These are phyloP conservation scores for Leucocoprinus sp. DNA, from an alignment of 768 basidiomycete genomes.

Conservation along the genomic window DNA sequence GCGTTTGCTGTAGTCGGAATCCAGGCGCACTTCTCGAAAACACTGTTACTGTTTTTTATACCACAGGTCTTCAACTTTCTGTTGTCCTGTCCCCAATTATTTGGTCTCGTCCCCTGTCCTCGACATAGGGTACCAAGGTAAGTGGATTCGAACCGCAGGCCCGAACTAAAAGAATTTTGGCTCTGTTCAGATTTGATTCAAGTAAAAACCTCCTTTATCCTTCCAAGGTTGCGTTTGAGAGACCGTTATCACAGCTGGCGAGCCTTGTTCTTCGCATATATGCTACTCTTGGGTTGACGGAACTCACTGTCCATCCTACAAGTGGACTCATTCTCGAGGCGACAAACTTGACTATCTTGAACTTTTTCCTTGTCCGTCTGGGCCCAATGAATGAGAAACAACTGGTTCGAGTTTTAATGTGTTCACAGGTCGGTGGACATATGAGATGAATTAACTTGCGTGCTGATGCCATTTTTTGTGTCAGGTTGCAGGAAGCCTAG, in stretches of 20 bases:
- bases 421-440: conserved; percentile 48
- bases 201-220: conserved; percentile 73
- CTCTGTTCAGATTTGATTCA: conserved; percentile 54
- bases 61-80: conserved; percentile 98
- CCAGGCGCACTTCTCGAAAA: conserved; percentile 96
- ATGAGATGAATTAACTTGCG: neutral
- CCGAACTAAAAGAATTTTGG: conserved; percentile 6
- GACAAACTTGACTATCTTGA: conserved; percentile 89
- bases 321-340: conserved; percentile 56
- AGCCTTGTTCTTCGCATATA: conserved; percentile 50
- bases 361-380: conserved; percentile 68
- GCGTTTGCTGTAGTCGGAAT: conserved; percentile 97
- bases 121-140: conserved; percentile 89
- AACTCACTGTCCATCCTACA: conserved; percentile 46
- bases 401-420: conserved; percentile 67
- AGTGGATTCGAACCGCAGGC: conserved; percentile 15
- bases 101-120: conserved; percentile 89
- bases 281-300: conserved; percentile 55
- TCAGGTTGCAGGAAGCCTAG: conserved; percentile 64
- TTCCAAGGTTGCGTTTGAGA: conserved; percentile 56
- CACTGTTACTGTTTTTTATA: conserved; percentile 90
- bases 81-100: conserved; percentile 89
- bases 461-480: conserved; percentile 10
- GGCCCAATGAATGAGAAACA: conserved; percentile 84
- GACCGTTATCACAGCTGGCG: conserved; percentile 48